Evolutionary conservation across 352 stramenopile species (phyloP), one percentile per base, ranked within the genome.

Genomic region (Phytophthora ohioensis): DNA sequence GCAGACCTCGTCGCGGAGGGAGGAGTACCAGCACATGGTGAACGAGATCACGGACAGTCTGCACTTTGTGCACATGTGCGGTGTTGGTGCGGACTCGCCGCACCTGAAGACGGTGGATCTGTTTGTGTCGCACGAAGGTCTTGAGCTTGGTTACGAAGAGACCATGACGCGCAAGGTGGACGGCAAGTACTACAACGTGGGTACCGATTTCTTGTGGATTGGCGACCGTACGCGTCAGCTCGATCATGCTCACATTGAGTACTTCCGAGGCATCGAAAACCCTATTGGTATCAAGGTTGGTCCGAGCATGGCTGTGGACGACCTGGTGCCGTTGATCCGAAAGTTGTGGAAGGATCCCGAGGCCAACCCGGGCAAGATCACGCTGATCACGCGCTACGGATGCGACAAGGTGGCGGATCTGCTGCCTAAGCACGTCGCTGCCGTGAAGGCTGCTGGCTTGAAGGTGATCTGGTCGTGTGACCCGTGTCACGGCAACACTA

Each of bases 191-290:
- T 99, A 99, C 84, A 98, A 99, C 84, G 97, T 98, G 52, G 98
- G 97, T 30, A 97, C 97, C 5, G 97, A 99, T 80, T 99, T 99
- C 81, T 79, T 99, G 31, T 99, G 98, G 97, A 98, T 99, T 62
- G 98, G 98, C 53, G 98, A 99, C 85, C 94, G 98, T 57, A 99
- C 98, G 62, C 90, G 98, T 51, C 92, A 99, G 82, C 88, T 99
- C 15, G 97, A 99, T 80, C 91, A 97, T 62, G 97, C 97, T 17
- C 98, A 99, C 73, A 86, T 99, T 54, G 97, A 99, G 88, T 99
- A 99, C 85, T 96, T 98, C 63, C 91, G 97, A 17, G 98, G 97
- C 31, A 98, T 99, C 71, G 92, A 96, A 64, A 99, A 99, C 87
- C 98, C 98, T 11, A 97, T 99, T 43, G 98, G 97, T 61, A 97